Conservation (phyloP, 2,329 filamentous ascomycete species). For the Capronia americana region DNA sequence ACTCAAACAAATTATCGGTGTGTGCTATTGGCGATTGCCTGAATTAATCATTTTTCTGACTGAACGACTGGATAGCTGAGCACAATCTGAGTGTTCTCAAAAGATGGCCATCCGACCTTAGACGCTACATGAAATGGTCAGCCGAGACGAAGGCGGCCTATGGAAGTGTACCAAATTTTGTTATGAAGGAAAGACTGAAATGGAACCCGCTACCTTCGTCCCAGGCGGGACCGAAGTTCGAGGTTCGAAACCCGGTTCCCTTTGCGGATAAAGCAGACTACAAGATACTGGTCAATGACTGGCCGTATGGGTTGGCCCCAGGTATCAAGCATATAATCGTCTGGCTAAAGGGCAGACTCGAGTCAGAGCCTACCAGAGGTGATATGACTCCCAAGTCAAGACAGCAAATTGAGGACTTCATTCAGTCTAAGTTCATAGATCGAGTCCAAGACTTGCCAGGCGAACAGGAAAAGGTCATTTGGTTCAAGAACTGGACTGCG, state of each 20-base stretch:
- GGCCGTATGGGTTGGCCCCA: constrained; percentile 64
- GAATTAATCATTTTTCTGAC: constrained; percentile 12
- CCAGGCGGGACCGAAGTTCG: constrained; percentile 47
- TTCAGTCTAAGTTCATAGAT: constrained; percentile 57
- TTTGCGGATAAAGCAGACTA: constrained; percentile 63
- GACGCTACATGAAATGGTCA: constrained; percentile 66
- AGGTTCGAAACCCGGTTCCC: constrained; percentile 55
- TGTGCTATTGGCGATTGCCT: constrained; percentile 28
- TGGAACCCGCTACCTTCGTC: constrained; percentile 51
- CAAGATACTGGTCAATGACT: constrained; percentile 66
- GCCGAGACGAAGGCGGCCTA: constrained; percentile 60
- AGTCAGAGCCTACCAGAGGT: constrained; percentile 53
- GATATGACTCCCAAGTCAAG: constrained; percentile 60
- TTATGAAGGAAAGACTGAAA: constrained; percentile 61
- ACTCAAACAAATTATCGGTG: constrained; percentile 60
- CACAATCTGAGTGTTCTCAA: constrained; percentile 64
- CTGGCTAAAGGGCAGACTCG: constrained; percentile 61
- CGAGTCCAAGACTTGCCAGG: constrained; percentile 46
- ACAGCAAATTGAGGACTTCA: constrained; percentile 57
- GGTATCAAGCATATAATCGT: constrained; percentile 64
- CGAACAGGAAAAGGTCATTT: constrained; percentile 58
- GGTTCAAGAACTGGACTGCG: constrained; percentile 70
- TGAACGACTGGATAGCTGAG: constrained; percentile 44
- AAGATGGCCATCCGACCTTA: constrained; percentile 64
- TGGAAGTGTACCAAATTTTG: constrained; percentile 63